A percentile compares a stretch with the other conserved stretches of the same genome.
Conservation (phyloP, 345 rosid species). For the Corchorus capsularis region DNA sequence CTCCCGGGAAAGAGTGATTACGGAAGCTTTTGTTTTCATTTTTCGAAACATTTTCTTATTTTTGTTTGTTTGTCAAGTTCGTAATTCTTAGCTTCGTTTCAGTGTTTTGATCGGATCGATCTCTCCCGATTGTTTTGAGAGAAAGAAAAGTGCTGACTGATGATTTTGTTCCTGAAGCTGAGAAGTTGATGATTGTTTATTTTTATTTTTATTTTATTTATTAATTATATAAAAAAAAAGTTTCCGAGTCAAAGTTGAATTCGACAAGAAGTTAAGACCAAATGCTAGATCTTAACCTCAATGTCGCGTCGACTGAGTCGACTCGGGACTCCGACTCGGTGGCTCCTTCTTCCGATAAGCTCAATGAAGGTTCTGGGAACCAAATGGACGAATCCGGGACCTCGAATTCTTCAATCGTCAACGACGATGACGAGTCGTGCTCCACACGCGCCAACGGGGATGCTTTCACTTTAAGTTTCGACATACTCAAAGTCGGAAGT, state of each 20-base stretch:
- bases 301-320: constrained; percentile 59
- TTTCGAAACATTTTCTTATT: background rate
- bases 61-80: background rate
- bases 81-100: constrained; percentile 7
- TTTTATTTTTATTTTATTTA: constrained; percentile 1
- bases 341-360: constrained; percentile 30
- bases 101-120: constrained; percentile 25
- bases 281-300: constrained; percentile 93
- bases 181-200: background rate
- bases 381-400: constrained; percentile 66
- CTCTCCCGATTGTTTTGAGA: constrained; percentile 23
- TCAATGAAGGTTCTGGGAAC: constrained; percentile 43
- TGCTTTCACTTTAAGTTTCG: constrained; percentile 58
- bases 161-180: constrained; percentile 22
- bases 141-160: constrained; percentile 15
- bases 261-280: background rate
- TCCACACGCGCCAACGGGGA: constrained; percentile 53
- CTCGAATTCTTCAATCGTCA: constrained; percentile 81
- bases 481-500: constrained; percentile 59
- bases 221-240: background rate
- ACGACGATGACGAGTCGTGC: constrained; percentile 75
- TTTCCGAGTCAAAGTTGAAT: constrained; percentile 9
- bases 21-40: background rate
- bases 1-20: background rate
- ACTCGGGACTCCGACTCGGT: constrained; percentile 49